These are phyloP conservation scores for Globisporangium spiculum DNA, from an alignment of 352 stramenopile genomes.

Conservation along the genomic window DNA sequence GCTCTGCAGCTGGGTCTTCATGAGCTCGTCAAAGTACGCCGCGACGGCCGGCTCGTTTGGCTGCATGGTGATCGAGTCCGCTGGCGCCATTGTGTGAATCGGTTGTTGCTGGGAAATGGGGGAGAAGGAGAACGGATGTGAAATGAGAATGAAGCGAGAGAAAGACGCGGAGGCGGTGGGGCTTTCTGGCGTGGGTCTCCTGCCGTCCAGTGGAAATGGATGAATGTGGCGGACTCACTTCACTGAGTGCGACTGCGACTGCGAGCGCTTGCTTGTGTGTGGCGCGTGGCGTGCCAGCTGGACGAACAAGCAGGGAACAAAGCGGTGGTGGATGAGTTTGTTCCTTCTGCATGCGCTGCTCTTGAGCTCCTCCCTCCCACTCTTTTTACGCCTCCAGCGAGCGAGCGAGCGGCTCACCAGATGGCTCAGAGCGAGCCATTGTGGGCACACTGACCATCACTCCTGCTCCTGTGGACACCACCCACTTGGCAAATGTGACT, in stretches of 20 bases:
- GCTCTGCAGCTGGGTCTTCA: constrained; percentile 46
- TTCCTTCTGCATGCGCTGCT: not conserved
- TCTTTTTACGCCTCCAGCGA: not conserved
- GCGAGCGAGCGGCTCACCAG: not conserved
- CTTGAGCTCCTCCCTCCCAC: constrained; percentile 5
- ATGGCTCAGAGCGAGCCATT: constrained; percentile 6
- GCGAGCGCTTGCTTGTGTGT: too few species aligned
- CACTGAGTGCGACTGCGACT: not conserved
- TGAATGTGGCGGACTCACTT: constrained; percentile 5
- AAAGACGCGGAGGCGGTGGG: not conserved
- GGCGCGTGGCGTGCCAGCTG: constrained; percentile 3
- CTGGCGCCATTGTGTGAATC: not conserved
- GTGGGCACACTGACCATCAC: not conserved
- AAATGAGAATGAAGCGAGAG: not conserved
- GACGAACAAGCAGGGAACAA: constrained; percentile 9
- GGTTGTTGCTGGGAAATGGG: not conserved
- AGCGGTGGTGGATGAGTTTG: not conserved
- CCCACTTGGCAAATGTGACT: not conserved
- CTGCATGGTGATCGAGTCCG: constrained; percentile 30
- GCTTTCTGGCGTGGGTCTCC: not conserved
- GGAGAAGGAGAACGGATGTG: not conserved
- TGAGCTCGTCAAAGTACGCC: constrained; percentile 62
- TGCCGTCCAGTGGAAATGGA: constrained; percentile 10
- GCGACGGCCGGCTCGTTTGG: constrained; percentile 38
- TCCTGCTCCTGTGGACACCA: not conserved